Evolutionary conservation across 768 basidiomycete species (phyloP).

Genomic region (Naganishia onofrii): DNA sequence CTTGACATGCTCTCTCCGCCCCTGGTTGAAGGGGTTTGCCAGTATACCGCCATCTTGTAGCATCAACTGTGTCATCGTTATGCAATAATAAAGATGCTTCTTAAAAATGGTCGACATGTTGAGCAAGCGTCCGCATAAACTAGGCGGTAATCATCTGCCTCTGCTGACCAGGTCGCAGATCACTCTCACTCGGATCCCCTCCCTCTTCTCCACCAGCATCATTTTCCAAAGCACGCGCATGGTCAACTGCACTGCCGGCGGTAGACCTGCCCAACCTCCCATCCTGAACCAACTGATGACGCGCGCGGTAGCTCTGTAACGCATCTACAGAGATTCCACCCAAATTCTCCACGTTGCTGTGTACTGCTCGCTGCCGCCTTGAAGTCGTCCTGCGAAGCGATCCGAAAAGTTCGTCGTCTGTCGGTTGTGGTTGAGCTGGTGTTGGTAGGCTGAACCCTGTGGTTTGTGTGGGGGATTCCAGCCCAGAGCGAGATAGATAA

Average conservation of each 20-base stretch:
- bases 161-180: background rate
- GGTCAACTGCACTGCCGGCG: constrained; percentile 11
- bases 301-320: constrained; percentile 15
- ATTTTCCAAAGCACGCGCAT: constrained; percentile 2
- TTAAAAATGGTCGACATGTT: background rate
- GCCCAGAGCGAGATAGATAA: constrained; percentile 15
- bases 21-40: too few relatives aligned
- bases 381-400: constrained; percentile 8
- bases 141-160: constrained; percentile 21
- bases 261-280: constrained; percentile 17
- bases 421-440: constrained; percentile 7
- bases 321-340: constrained; percentile 13
- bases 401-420: constrained; percentile 1
- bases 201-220: background rate
- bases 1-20: too few relatives aligned
- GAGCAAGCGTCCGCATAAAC: background rate
- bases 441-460: constrained; percentile 19
- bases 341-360: constrained; percentile 4
- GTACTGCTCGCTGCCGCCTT: background rate
- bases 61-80: background rate
- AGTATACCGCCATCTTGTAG: background rate
- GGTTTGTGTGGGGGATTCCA: constrained; percentile 14
- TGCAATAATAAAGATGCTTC: background rate
- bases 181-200: background rate
- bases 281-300: constrained; percentile 10